Base-by-base conservation (phyloP, 1,284 basidiomycete species). In the Tylopilus sp. region DNA sequence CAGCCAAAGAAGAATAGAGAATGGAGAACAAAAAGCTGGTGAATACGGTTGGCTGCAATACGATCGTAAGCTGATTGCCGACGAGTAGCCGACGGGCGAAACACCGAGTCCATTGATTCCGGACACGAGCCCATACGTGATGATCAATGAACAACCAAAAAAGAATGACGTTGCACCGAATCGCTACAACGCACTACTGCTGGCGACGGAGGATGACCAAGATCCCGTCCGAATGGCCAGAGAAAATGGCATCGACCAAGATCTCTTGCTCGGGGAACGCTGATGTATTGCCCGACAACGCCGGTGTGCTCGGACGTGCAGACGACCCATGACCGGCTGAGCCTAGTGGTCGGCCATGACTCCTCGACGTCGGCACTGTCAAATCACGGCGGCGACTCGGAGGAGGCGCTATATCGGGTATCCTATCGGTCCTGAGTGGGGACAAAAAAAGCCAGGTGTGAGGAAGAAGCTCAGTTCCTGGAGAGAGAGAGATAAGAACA, bases 181-280 rank as follows among this genome's bases (percentile, higher is more conserved):
- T 6, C 12, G 16, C 8, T 7, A 9, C 35, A 12, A 36, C 23
- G 21, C 23, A 23, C 15, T 25, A 38, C 37, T 25, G n/a, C 37
- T 23, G 21, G 9, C 37, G 37, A 23, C 87, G 77, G 10, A 89
- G 67, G 53, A 89, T 86, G 54, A 87, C 83, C 71, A 89, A 78
- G 50, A 89, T 71, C 6, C 86, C 86, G 61, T 89, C 86, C 21
- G 86, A 88, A 62, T 89, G 86, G 4, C 84, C 86, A 31, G 84
- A 86, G 63, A 89, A 88, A 49, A 89, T 88, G 3, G 85, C 84
- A 57, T 89, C 87, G 15, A 89, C 85, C 25, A 71, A 52, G 46
- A 80, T 67, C 58, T 70, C 72, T 46, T 64, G 66, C 54, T 61
- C 67, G 16, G 49, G 34, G 25, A 53, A 59, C 26, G 49, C 26